Percentiles rank a stretch among this genome's conserved stretches.
Evolutionary conservation across 331 rosid genomes (phyloP).

Genomic region (Phaseolus coccineus): DNA sequence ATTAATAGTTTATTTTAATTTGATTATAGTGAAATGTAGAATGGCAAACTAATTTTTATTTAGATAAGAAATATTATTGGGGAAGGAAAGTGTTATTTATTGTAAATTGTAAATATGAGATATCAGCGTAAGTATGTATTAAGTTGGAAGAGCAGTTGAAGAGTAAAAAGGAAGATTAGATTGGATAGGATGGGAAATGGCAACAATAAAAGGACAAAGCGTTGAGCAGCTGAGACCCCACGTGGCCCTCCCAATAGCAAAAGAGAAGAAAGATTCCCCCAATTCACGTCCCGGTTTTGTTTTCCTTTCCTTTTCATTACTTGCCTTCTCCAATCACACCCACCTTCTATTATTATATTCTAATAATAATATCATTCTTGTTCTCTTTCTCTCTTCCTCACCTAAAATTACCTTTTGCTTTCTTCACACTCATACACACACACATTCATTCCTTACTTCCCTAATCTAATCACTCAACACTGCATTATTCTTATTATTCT

Average conservation of each 20-base stretch:
- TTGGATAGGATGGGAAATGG: constrained; percentile 5
- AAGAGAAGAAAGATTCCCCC: constrained; percentile 51
- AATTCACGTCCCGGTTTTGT: not conserved
- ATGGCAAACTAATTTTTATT: too few relatives aligned
- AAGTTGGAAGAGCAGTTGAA: too few relatives aligned
- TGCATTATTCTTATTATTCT: not conserved
- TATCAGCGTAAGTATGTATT: too few relatives aligned
- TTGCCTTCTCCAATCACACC: not conserved
- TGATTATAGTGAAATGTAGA: too few relatives aligned
- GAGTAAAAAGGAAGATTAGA: not conserved
- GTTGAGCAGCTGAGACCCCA: constrained; percentile 47
- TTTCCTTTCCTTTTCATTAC: constrained; percentile 40
- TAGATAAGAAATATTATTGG: too few relatives aligned
- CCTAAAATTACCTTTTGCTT: constrained; percentile 36
- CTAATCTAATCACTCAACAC: not conserved
- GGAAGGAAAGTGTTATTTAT: too few relatives aligned
- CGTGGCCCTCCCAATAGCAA: constrained; percentile 9
- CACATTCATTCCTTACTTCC: constrained; percentile 19
- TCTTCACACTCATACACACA: constrained; percentile 13
- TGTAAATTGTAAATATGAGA: too few relatives aligned
- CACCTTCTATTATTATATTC: not conserved
- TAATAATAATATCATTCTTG: not conserved
- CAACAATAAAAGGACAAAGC: constrained; percentile 47
- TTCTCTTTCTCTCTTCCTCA: not conserved
- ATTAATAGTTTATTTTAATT: too few relatives aligned